Conservation (phyloP, 2,329 filamentous ascomycete species). For the Colletotrichum chlorophyti region DNA sequence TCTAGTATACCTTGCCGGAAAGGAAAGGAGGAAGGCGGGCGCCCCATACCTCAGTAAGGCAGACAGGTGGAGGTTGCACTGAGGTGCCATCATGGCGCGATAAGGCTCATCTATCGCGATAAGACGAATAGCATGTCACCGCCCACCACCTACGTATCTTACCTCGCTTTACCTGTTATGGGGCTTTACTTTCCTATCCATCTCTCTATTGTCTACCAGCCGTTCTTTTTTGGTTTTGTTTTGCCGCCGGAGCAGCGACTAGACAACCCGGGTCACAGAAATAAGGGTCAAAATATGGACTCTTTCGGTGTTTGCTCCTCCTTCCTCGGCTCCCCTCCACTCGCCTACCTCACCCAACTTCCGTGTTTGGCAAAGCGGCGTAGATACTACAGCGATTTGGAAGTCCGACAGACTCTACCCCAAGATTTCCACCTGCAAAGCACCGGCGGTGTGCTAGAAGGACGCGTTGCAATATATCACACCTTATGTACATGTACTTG, state of each 20-base stretch:
- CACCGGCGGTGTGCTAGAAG: too few species aligned
- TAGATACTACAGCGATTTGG: conserved; percentile 3
- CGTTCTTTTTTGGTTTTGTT: too few species aligned
- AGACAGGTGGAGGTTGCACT: conserved; percentile 15
- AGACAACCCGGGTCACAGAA: neutral
- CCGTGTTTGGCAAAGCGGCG: conserved; percentile 18
- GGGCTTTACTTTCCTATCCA: too few species aligned
- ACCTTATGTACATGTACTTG: too few species aligned
- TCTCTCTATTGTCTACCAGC: neutral
- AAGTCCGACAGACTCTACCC: too few species aligned
- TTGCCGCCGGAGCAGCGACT: too few species aligned
- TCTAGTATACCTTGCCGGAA: too few species aligned
- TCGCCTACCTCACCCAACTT: conserved; percentile 22
- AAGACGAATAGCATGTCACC: conserved; percentile 12
- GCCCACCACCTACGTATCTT: neutral
- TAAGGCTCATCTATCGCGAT: conserved; percentile 30
- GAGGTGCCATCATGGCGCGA: conserved; percentile 30
- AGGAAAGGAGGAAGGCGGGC: too few species aligned
- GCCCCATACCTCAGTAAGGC: too few species aligned
- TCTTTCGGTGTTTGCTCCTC: conserved; percentile 22
- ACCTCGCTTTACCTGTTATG: neutral
- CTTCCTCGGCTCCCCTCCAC: neutral
- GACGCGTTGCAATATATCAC: too few species aligned
- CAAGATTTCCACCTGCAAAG: too few species aligned
- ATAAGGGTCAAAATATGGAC: neutral